phyloP scores from a whole-genome alignment of 176 grass and related monocot species.

The Otatea glauca region DNA sequence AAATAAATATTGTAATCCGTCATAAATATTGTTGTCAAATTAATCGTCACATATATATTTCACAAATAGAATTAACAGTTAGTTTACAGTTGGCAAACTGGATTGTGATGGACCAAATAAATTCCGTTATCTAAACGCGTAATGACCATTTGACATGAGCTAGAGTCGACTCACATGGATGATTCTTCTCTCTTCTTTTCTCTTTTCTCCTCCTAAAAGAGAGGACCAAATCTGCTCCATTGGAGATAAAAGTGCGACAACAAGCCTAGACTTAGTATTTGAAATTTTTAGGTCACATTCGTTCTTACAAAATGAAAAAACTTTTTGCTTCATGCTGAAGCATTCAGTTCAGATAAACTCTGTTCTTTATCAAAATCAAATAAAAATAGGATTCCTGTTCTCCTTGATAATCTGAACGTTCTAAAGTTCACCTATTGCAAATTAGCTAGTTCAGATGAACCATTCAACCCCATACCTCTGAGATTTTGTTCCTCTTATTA shows the following conservation, averaged over 20 bases:
- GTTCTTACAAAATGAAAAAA: neutral
- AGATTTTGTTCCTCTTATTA: neutral
- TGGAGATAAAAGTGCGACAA: too few relatives aligned
- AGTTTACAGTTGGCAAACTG: too few relatives aligned
- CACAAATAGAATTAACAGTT: too few relatives aligned
- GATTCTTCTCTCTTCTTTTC: too few relatives aligned
- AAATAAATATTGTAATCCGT: too few relatives aligned
- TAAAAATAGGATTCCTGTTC: neutral
- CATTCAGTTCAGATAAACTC: neutral
- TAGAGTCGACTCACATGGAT: too few relatives aligned
- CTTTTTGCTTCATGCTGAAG: neutral
- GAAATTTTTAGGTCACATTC: neutral
- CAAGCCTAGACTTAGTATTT: neutral
- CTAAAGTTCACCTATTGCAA: neutral
- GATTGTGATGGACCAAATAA: too few relatives aligned
- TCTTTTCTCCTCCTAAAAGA: neutral
- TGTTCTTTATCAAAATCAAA: neutral
- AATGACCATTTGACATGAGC: too few relatives aligned
- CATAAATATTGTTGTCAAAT: too few relatives aligned
- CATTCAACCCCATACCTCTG: neutral
- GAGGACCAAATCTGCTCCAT: too few relatives aligned
- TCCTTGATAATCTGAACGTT: neutral
- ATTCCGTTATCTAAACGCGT: too few relatives aligned
- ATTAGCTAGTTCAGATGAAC: neutral
- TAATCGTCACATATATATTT: too few relatives aligned